Base-by-base conservation (phyloP, 495 filamentous ascomycete species). In the Lophiostoma macrostomum region DNA sequence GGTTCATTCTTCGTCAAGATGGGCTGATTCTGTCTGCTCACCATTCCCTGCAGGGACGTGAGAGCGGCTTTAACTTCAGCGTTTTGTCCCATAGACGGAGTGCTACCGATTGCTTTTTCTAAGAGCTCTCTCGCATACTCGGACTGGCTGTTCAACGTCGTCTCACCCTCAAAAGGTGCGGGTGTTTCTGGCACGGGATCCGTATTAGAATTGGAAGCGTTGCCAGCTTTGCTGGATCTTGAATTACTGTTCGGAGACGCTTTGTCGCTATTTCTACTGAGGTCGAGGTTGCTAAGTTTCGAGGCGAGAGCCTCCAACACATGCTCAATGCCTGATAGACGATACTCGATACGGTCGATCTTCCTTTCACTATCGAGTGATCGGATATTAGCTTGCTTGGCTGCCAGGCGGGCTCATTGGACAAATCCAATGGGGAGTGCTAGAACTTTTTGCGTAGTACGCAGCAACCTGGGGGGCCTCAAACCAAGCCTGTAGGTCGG, bases 311-410 rank as follows among this genome's bases (percentile, higher is more conserved):
- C 56, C 29, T 61, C 50, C 1, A 69, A 71, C 1, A 86, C 70
- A 48, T 78, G 70, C 18, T 68, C 83, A 46, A 87, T 86, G 31
- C 72, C 71, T 2, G 71, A 75, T 5, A 87, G 74, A 4, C 82
- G 80, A 35, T 78, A 70, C 57, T 83, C 82, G 42, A 87, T 84
- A 24, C 75, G 65, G 58, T 86, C 83, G 38, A 87, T 84, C 66
- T 87, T 87, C 53, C 72, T 75, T 66, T 87, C 83, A 65, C 83
- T 86, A 18, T 6, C 2, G 14, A 8, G 13, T 16, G 31, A 20
- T 19, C 8, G 12, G 8, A 20, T 32, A 31, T 27, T 24, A 45
- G 22, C 16, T 44, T n/a, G n/a, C n/a, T n/a, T n/a, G n/a, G n/a
- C n/a, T n/a, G n/a, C n/a, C n/a, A n/a, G n/a, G n/a, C n/a, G n/a